Base-by-base conservation (phyloP, 176 grass and related monocot genomes). In the Hordeum vulgare region DNA sequence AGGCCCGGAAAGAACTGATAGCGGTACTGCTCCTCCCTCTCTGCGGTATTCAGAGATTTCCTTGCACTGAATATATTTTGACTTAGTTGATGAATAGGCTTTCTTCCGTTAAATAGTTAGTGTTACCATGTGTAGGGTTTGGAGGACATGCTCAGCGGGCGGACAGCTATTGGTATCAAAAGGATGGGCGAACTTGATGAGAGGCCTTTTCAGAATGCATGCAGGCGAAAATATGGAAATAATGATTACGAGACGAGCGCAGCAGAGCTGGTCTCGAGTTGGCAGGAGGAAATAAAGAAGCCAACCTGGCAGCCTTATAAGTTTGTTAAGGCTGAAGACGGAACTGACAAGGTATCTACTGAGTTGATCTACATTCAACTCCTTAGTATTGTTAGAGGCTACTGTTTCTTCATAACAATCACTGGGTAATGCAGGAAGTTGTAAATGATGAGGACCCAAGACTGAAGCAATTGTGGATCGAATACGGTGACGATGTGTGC, bases 241-340 rank as follows among this genome's bases (percentile, higher is more conserved):
- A 66, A 77, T 57, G 96, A 95, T 71, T 84, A 84, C 6, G 83
- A 93, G 24, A 20, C 59, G 0, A 93, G 59, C 80, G 77, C 88
- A 77, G 85, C 77, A 8, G 87, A 93, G 75, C 74, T 98, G 36
- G 79, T 76, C 41, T 66, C 87, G 57, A 61, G 24, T 71, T 98
- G 93, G 93, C 90, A 98, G 83, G 96, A 95, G 54, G 96, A 95
- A 84, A 70, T 98, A 67, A 98, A 98, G 80, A 95, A 95, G 53
- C 93, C 96, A 80, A 66, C 87, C 17, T 98, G 96, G 96, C 90
- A 98, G 90, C 96, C 96, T 35, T 98, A 86, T 86, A 98, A 98
- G 70, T 78, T 86, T 63, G 7, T 91, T 53, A 21, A 77, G 17
- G 42, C 33, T 59, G 85, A 87, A 39, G 96, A 91, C 33, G 96